phyloP scores from a whole-genome alignment of 2,329 filamentous ascomycete genomes.

The Penicillium sp. region DNA sequence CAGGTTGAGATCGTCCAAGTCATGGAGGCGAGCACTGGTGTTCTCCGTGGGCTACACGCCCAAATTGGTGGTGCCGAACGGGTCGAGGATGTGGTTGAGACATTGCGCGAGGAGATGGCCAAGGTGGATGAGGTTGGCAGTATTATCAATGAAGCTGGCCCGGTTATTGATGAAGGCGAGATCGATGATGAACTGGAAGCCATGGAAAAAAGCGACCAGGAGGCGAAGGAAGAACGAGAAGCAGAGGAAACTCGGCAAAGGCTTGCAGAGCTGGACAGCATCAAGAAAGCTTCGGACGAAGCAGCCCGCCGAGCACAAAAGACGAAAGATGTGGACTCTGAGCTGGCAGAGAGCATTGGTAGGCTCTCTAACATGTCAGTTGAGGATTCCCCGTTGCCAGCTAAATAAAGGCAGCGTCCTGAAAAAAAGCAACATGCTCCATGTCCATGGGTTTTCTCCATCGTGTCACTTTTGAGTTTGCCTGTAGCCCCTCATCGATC shows the following conservation, averaged over 20 bases:
- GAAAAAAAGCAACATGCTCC: neutral
- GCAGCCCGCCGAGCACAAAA: constrained; percentile 34
- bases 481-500: neutral
- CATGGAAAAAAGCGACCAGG: constrained; percentile 63
- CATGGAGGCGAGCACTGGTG: constrained; percentile 75
- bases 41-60: constrained; percentile 71
- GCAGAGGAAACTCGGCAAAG: constrained; percentile 50
- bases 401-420: constrained; percentile 16
- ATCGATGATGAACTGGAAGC: constrained; percentile 84
- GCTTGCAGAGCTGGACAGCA: constrained; percentile 51
- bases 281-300: constrained; percentile 44
- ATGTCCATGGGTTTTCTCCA: neutral
- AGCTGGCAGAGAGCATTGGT: constrained; percentile 40
- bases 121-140: constrained; percentile 79
- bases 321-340: constrained; percentile 30
- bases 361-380: constrained; percentile 45
- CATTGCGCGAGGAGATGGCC: constrained; percentile 75
- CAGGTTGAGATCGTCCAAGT: constrained; percentile 80
- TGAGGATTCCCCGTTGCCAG: constrained; percentile 30
- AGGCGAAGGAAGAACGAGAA: constrained; percentile 50
- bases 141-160: constrained; percentile 68
- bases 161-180: constrained; percentile 72
- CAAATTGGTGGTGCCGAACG: constrained; percentile 74
- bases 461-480: neutral
- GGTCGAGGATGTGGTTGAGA: constrained; percentile 74